Evolutionary conservation across 2,329 filamentous ascomycete genomes (phyloP).

Genomic region (Penicillium griseofulvum): DNA sequence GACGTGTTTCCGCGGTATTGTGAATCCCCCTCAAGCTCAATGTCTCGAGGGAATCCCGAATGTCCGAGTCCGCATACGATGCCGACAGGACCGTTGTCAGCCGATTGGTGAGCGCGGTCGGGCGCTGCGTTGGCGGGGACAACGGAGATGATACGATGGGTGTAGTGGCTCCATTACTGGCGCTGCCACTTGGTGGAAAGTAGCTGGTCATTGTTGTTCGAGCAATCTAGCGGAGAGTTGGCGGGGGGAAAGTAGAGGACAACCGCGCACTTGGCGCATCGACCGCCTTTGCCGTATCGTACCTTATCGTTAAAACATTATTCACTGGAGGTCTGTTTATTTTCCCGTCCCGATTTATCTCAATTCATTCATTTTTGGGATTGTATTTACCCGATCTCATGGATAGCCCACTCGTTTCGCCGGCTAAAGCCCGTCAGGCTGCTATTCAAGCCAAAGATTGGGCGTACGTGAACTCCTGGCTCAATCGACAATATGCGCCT

Average conservation of each 20-base stretch:
- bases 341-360: not conserved
- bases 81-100: constrained; percentile 83
- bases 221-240: constrained; percentile 8
- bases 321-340: not conserved
- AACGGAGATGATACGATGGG: constrained; percentile 31
- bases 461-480: constrained; percentile 83
- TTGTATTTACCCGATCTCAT: constrained; percentile 22
- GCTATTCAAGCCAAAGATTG: constrained; percentile 85
- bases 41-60: constrained; percentile 76
- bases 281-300: constrained; percentile 23
- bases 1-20: constrained; percentile 75
- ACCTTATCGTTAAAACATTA: constrained; percentile 20
- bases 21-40: constrained; percentile 69
- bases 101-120: constrained; percentile 73
- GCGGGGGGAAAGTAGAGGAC: constrained; percentile 24
- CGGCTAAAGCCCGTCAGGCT: constrained; percentile 67
- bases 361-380: not conserved
- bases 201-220: constrained; percentile 36
- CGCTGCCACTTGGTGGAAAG: constrained; percentile 27
- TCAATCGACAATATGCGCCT: constrained; percentile 66
- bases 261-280: constrained; percentile 12
- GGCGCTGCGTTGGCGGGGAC: constrained; percentile 33
- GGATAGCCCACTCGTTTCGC: constrained; percentile 54
- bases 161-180: constrained; percentile 25
- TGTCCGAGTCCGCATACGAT: constrained; percentile 89